Conservation (phyloP, 2,329 filamentous ascomycete species). For the Scedosporium aurantiacum region DNA sequence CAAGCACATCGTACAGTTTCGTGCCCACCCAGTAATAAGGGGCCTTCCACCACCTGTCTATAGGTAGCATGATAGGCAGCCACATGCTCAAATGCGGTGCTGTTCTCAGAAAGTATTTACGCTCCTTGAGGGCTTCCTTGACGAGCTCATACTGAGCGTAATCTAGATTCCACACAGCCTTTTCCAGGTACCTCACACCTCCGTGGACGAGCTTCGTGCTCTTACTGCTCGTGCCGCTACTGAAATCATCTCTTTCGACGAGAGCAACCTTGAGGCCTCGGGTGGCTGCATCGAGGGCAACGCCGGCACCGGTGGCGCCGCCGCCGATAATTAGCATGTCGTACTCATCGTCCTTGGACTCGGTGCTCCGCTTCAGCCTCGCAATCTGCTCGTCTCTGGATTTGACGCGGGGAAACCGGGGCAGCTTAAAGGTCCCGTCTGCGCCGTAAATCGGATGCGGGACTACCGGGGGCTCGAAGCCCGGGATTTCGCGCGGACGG, state of each 20-base stretch:
- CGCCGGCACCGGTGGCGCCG: slow-evolving; percentile 59
- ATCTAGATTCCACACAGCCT: slow-evolving; percentile 66
- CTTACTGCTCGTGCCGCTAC: slow-evolving; percentile 62
- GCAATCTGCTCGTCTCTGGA: slow-evolving; percentile 53
- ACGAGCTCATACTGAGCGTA: slow-evolving; percentile 63
- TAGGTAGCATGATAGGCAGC: slow-evolving; percentile 66
- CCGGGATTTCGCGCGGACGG: slow-evolving; percentile 61
- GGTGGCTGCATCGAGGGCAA: slow-evolving; percentile 61
- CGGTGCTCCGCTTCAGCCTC: slow-evolving; percentile 37
- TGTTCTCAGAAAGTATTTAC: slow-evolving; percentile 64
- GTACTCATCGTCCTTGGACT: slow-evolving; percentile 36
- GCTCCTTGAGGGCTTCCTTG: slow-evolving; percentile 60
- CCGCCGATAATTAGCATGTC: slow-evolving; percentile 62
- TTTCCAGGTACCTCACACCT: slow-evolving; percentile 63
- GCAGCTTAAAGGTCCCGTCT: slow-evolving; percentile 56
- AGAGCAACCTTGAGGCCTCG: slow-evolving; percentile 61
- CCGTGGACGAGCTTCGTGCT: slow-evolving; percentile 71
- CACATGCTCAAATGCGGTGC: slow-evolving; percentile 63
- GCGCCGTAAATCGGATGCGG: slow-evolving; percentile 60
- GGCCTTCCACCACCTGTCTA: slow-evolving; percentile 67
- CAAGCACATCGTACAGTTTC: slow-evolving; percentile 77
- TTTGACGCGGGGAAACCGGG: slow-evolving; percentile 53
- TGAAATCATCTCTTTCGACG: slow-evolving; percentile 64
- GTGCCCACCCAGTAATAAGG: slow-evolving; percentile 69
- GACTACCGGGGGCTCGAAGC: slow-evolving; percentile 55